Conservation (phyloP, 2,329 filamentous ascomycete species). For the Sarocladium kiliense region DNA sequence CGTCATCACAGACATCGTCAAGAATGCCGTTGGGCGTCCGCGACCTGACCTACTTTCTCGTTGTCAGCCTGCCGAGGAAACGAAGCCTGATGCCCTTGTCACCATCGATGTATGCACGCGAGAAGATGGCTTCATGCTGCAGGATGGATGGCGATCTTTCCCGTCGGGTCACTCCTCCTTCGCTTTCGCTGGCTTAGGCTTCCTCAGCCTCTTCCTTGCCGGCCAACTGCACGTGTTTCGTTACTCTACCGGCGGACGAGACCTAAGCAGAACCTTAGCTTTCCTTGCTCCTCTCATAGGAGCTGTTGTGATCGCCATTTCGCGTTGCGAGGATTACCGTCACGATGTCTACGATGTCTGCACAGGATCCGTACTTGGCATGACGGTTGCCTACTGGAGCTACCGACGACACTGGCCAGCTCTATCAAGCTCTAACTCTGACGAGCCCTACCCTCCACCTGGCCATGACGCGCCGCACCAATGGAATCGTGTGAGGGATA, state of each 20-base stretch:
- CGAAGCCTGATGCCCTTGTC: conserved; percentile 48
- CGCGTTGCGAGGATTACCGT: conserved; percentile 63
- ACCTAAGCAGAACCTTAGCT: conserved; percentile 51
- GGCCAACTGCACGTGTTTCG: conserved; percentile 59
- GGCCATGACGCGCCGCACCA: conserved; percentile 25
- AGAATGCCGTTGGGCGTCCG: conserved; percentile 79
- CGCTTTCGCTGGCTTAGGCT: conserved; percentile 73
- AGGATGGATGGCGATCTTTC: conserved; percentile 82
- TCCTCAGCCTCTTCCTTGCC: conserved; percentile 63
- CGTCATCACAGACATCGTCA: conserved; percentile 85
- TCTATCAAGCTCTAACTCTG: conserved; percentile 45
- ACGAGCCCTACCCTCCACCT: conserved; percentile 52
- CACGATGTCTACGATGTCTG: conserved; percentile 68
- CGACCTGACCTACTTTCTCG: conserved; percentile 61
- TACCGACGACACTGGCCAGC: conserved; percentile 61
- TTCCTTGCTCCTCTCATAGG: conserved; percentile 56
- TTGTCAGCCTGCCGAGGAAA: conserved; percentile 62
- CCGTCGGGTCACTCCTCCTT: conserved; percentile 78
- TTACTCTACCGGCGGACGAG: conserved; percentile 36
- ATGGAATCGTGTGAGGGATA: conserved; percentile 45
- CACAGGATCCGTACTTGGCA: conserved; percentile 55
- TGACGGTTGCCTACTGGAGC: conserved; percentile 57
- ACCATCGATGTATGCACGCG: conserved; percentile 68
- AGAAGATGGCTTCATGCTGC: conserved; percentile 60
- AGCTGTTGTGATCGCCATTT: conserved; percentile 63